A percentile compares a stretch with the other conserved stretches of the same genome.
phyloP scores from a whole-genome alignment of 106 monocot genomes.

The Dendrobium officinale region DNA sequence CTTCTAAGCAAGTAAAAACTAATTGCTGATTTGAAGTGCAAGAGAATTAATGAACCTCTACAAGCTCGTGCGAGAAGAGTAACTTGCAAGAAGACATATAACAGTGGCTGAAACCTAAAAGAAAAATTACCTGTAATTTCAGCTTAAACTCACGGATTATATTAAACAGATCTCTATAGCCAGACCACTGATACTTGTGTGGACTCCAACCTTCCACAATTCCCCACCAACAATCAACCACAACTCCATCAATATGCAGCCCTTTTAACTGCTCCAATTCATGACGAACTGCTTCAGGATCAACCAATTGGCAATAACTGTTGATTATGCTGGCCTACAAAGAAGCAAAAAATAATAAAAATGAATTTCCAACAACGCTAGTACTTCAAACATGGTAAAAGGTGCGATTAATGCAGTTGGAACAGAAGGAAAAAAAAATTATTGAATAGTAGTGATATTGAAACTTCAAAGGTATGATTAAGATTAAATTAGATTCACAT shows the following conservation, averaged over 20 bases:
- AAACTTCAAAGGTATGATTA: conserved; percentile 1
- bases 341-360: conserved; percentile 8
- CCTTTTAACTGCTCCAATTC: conserved; percentile 72
- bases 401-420: not conserved
- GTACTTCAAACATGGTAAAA: not conserved
- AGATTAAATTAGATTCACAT: not conserved
- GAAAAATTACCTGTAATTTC: conserved; percentile 61
- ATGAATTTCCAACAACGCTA: not conserved
- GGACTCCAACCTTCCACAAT: conserved; percentile 89
- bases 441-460: not conserved
- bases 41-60: not conserved
- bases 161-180: conserved; percentile 78
- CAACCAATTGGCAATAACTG: conserved; percentile 74
- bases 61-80: not conserved
- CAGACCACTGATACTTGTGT: conserved; percentile 89
- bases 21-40: not conserved
- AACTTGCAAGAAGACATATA: not conserved
- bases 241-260: conserved; percentile 79
- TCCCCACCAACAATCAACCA: conserved; percentile 96
- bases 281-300: conserved; percentile 58
- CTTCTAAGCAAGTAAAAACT: not conserved
- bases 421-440: not conserved
- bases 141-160: conserved; percentile 74
- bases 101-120: not conserved
- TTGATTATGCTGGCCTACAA: conserved; percentile 67